These are phyloP conservation scores for Daldinia loculata DNA, from an alignment of 495 filamentous ascomycete genomes.

Conservation along the genomic window DNA sequence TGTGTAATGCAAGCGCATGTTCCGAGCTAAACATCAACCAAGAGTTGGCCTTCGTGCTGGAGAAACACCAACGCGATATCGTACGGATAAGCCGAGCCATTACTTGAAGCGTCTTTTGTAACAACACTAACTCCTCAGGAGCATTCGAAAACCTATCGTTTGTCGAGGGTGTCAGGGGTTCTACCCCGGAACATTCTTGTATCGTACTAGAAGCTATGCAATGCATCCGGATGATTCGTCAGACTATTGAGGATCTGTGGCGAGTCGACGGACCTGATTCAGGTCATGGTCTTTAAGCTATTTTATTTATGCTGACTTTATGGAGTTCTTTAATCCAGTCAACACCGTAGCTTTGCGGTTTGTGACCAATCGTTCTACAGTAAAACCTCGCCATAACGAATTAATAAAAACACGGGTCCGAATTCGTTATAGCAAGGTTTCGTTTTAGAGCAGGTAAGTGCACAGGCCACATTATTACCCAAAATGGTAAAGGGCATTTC, in stretches of 20 bases:
- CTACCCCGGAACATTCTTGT: slow-evolving; percentile 16
- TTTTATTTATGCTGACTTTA: not conserved
- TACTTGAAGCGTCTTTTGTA: slow-evolving; percentile 59
- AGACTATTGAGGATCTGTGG: slow-evolving; percentile 16
- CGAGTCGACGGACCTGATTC: slow-evolving; percentile 15
- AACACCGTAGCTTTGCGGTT: not conserved
- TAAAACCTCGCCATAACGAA: no score
- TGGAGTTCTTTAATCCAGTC: not conserved
- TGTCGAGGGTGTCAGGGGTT: slow-evolving; percentile 30
- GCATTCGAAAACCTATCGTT: slow-evolving; percentile 45
- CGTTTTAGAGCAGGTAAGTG: no score
- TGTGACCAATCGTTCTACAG: not conserved
- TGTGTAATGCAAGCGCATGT: not conserved
- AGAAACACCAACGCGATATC: slow-evolving; percentile 1
- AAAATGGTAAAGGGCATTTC: no score
- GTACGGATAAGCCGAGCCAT: slow-evolving; percentile 41
- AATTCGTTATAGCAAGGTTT: no score
- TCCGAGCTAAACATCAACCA: not conserved
- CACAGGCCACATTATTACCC: no score
- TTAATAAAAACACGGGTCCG: no score
- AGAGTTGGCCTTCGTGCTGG: not conserved
- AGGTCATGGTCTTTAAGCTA: not conserved
- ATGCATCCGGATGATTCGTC: slow-evolving; percentile 46
- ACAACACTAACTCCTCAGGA: slow-evolving; percentile 49
- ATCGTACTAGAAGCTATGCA: slow-evolving; percentile 43